These are phyloP conservation scores for Arctium minus DNA, from an alignment of 129 eudicot genomes.

Conservation along the genomic window DNA sequence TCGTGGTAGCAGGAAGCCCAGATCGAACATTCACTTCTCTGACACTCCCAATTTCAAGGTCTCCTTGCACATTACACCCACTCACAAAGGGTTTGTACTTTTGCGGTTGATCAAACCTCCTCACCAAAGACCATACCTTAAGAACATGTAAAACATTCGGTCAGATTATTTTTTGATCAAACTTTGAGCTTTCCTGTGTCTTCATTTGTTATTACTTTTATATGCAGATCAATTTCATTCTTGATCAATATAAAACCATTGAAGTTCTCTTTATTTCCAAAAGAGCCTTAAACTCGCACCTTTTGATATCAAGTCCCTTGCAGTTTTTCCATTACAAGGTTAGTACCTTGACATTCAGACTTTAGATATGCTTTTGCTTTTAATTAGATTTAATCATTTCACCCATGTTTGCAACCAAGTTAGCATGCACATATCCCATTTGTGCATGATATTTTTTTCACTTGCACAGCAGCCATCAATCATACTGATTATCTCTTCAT, in stretches of 20 bases:
- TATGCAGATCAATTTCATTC: not conserved
- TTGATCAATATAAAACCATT: not conserved
- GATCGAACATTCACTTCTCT: conserved; percentile 90
- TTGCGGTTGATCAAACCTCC: conserved; percentile 96
- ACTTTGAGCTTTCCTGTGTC: not conserved
- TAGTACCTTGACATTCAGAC: too few relatives aligned
- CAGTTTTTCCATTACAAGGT: not conserved
- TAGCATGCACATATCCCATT: too few relatives aligned
- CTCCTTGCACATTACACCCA: conserved; percentile 74
- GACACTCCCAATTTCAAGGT: conserved; percentile 74
- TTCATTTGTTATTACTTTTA: not conserved
- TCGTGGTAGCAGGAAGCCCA: conserved; percentile 94
- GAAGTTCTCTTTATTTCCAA: not conserved
- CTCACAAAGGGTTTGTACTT: conserved; percentile 96
- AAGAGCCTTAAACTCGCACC: not conserved
- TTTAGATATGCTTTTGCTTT: too few relatives aligned
- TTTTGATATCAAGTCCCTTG: not conserved
- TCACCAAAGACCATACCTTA: conserved; percentile 96
- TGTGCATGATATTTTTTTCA: too few relatives aligned
- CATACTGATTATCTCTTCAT: not conserved
- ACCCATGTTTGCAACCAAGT: too few relatives aligned
- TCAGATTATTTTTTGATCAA: not conserved
- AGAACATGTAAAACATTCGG: conserved; percentile 2
- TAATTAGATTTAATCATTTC: too few relatives aligned
- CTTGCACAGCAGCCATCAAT: not conserved